Percentiles rank a stretch among this genome's conserved stretches.
Conservation (phyloP, 140 eudicot genomes). For the Stevia rebaudiana region DNA sequence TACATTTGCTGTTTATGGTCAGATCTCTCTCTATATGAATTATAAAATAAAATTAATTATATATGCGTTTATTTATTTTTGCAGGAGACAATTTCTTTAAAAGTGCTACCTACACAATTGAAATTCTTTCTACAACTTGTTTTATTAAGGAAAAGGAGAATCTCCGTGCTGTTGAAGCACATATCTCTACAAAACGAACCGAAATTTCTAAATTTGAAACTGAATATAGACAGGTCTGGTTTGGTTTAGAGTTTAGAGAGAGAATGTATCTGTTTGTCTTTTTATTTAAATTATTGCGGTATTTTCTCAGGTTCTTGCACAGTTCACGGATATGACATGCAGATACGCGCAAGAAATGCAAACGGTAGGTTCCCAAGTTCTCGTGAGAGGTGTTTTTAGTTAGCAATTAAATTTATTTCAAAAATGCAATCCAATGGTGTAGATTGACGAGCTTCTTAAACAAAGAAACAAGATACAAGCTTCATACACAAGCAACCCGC, state of each 20-base stretch:
- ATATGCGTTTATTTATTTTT: not conserved
- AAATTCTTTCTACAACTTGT: constrained; percentile 63
- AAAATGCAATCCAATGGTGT: no score
- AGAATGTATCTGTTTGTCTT: no score
- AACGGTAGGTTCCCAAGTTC: constrained; percentile 49
- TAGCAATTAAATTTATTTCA: no score
- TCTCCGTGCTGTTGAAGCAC: constrained; percentile 73
- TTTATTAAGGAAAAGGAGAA: constrained; percentile 60
- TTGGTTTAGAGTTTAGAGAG: not conserved
- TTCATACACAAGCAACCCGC: constrained; percentile 57
- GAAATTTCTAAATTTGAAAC: constrained; percentile 81
- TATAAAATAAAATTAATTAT: no score
- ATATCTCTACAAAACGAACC: constrained; percentile 63
- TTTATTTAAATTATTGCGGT: not conserved
- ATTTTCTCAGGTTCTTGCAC: constrained; percentile 63
- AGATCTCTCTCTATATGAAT: not conserved
- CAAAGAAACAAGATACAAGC: constrained; percentile 75
- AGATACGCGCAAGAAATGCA: constrained; percentile 88
- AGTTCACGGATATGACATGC: constrained; percentile 82
- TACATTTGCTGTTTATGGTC: constrained; percentile 87
- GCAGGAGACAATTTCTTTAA: constrained; percentile 86
- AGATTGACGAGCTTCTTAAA: constrained; percentile 86
- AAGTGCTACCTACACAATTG: constrained; percentile 83
- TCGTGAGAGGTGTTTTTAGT: no score
- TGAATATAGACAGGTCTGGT: constrained; percentile 75